Base-by-base conservation (phyloP, 805 yeast genomes). In the Candida taoyuanica region DNA sequence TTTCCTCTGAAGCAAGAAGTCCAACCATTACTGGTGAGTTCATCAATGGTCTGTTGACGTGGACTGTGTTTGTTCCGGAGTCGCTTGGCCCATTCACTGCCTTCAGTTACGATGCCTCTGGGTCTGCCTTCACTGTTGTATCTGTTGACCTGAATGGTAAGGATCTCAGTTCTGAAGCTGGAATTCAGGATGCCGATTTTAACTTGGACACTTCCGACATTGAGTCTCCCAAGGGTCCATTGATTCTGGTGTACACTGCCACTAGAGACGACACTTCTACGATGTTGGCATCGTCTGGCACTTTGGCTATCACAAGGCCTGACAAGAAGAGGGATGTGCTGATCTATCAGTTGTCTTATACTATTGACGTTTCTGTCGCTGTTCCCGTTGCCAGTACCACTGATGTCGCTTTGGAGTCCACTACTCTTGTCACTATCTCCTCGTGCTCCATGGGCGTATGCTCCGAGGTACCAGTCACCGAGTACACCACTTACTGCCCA, bases 391-490 rank as follows among this genome's bases (percentile, higher is more conserved):
- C 42, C 13, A 33, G 34, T 5, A 33, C 37, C 2, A 9, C 31
- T 3, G 21, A 15, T 15, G 31, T 25, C 3, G 19, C 20, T 12
- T 6, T 21, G 17, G 36, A 20, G 20, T 34, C 42, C n/a, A 39
- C 43, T 40, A 63, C 42, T 27, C 34, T 31, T 12, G 33, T 43
- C 21, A 36, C 43, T 15, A 21, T 31, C 29, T 31, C 39, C 5
- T 41, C 46, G 8, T 43, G 47, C 17, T 23, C 32, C 14, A 16
- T 20, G 3, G 41, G 36, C 18, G 29, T 21, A 7, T 43, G 44
- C 31, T 14, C 21, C 5, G 28, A 25, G n/a, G 40, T 39, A 9
- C 21, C 35, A 5, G 31, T 39, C 7, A 43, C 44, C 18, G 36
- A 30, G 26, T 39, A 27, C 38, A 39, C 41, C 14, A 39, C 46